phyloP scores from a whole-genome alignment of 495 filamentous ascomycete species.

The Neurospora sp. region DNA sequence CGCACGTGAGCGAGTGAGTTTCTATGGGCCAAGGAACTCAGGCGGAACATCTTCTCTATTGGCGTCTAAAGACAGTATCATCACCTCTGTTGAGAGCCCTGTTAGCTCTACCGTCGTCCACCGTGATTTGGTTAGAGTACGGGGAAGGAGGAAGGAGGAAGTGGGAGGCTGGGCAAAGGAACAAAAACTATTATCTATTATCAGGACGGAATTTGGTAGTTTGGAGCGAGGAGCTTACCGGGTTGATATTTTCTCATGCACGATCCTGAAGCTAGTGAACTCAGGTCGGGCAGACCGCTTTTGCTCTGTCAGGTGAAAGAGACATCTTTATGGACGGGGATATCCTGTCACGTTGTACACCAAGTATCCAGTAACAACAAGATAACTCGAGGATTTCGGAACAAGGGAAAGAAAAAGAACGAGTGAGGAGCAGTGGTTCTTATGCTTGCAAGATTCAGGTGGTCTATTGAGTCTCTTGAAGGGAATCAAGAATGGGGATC shows the following conservation, averaged over 20 bases:
- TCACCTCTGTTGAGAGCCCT: not conserved
- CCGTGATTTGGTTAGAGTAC: not conserved
- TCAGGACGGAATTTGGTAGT: not conserved
- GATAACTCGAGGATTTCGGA: not conserved
- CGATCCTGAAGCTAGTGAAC: not conserved
- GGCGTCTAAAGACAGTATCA: not conserved
- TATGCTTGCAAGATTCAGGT: not conserved
- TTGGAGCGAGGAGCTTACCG: not conserved
- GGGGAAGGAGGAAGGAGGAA: not conserved
- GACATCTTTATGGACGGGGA: not conserved
- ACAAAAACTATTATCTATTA: not conserved
- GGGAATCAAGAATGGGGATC: no score
- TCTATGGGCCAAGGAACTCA: not conserved
- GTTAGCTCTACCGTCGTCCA: not conserved
- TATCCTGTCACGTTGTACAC: not conserved
- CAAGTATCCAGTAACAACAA: not conserved
- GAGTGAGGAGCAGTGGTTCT: not conserved
- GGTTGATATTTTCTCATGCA: not conserved
- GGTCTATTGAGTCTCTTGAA: no score
- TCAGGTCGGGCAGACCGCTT: not conserved
- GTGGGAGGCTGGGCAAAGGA: not conserved
- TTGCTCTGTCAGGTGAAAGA: not conserved
- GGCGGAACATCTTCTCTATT: not conserved
- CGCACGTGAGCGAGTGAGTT: not conserved
- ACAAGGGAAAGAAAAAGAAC: not conserved